Base-by-base conservation (phyloP, 169 alveolate genomes). In the Haemoproteus tartakovskyi region DNA sequence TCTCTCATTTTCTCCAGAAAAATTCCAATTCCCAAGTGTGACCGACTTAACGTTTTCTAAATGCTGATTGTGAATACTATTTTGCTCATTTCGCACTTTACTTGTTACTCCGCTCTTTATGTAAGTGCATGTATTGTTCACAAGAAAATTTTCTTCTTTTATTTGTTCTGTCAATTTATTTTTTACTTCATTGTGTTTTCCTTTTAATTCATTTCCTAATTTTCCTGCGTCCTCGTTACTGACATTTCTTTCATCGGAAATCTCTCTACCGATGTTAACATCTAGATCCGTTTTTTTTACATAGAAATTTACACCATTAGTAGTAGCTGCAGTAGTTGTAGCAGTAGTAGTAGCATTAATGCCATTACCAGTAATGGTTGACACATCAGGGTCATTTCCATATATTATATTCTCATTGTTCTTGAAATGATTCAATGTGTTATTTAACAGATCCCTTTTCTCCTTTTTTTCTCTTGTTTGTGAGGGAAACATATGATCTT, bases 41-140 rank as follows among this genome's bases (percentile, higher is more conserved):
- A 67, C 56, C 3, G 82, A 52, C 6, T 56, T 54, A 8, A 67
- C 70, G 43, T 67, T 67, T 45, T 2, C 3, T 9, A 67, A 38
- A 11, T 40, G 38, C 16, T 41, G 16, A 54, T 67, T 67, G 16
- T 67, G 82, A 1, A 67, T 54, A 22, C 82, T 67, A 54, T 67
- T 67, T 67, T 54, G 51, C 9, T 41, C 56, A 40, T 67, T 67
- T 3, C 74, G 16, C 0, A 70, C 27, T 67, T 52, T 38, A 19
- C 56, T 67, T 21, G 18, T 67, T 29, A 67, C 82, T 14, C 51
- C 43, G 9, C 30, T 67, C 30, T 70, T 54, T 45, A 67, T 24
- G 59, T 18, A 52, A 9, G 82, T 40, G 30, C 43, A 54, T 9
- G 60, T 18, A 4, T 51, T 67, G 1, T 38, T 46, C 70, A 67